phyloP scores from a whole-genome alignment of 768 basidiomycete species.

The Sistotremastrum suecicum region DNA sequence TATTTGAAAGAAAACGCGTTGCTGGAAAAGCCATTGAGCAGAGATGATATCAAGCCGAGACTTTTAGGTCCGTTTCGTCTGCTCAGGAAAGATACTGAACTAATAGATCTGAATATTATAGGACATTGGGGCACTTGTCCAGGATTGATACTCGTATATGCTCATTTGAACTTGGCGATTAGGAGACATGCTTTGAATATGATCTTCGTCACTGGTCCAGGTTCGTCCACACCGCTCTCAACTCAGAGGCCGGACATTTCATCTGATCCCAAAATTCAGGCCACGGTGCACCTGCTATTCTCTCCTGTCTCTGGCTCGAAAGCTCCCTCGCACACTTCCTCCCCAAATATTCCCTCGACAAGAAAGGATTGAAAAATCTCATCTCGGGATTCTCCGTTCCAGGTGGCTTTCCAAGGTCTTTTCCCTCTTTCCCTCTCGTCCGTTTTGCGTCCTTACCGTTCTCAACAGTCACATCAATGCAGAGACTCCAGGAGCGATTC shows the following conservation, averaged over 20 bases:
- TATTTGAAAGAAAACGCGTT: slow-evolving; percentile 66
- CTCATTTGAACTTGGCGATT: slow-evolving; percentile 48
- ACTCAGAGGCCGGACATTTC: too few relatives aligned
- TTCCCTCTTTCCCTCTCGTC: too few relatives aligned
- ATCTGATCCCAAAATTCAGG: slow-evolving; percentile 20
- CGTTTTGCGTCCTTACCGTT: too few relatives aligned
- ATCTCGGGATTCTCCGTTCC: slow-evolving; percentile 67
- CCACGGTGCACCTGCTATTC: slow-evolving; percentile 77
- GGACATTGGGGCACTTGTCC: slow-evolving; percentile 73
- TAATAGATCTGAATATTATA: too few relatives aligned
- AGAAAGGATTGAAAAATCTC: slow-evolving; percentile 47
- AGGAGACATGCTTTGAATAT: slow-evolving; percentile 44
- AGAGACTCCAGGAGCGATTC: slow-evolving; percentile 78
- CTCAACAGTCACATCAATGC: slow-evolving; percentile 53
- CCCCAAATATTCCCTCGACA: slow-evolving; percentile 43
- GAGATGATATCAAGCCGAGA: slow-evolving; percentile 67
- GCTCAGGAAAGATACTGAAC: too few relatives aligned
- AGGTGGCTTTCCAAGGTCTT: slow-evolving; percentile 51
- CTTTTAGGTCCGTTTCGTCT: slow-evolving; percentile 35
- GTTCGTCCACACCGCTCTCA: slow-evolving; percentile 15
- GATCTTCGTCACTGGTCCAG: slow-evolving; percentile 72
- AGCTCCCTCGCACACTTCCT: slow-evolving; percentile 48
- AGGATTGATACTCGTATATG: slow-evolving; percentile 55
- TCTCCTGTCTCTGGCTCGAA: slow-evolving; percentile 82
- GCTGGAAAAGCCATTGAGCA: slow-evolving; percentile 40